phyloP scores from a whole-genome alignment of 352 stramenopile genomes.

The Thraustotheca clavata region DNA sequence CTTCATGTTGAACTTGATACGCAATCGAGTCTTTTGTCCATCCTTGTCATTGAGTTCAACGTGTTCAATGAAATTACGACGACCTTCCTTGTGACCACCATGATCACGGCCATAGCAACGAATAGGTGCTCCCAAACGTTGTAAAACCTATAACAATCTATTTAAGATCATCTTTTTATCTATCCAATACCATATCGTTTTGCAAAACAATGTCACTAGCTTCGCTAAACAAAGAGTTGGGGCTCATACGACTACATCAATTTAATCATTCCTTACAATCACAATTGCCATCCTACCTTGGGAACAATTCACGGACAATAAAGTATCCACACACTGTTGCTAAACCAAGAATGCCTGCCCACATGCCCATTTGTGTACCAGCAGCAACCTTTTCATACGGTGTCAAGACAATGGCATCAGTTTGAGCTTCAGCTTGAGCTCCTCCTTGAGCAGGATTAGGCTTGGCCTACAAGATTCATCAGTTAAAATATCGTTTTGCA shows the following conservation, averaged over 20 bases:
- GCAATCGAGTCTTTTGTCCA: constrained; percentile 60
- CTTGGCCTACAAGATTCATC: constrained; percentile 11
- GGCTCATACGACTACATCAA: constrained; percentile 61
- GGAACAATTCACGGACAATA: constrained; percentile 86
- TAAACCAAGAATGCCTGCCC: constrained; percentile 78
- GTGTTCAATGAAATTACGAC: constrained; percentile 93
- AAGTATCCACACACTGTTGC: constrained; percentile 87
- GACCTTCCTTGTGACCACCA: constrained; percentile 86
- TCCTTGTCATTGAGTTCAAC: constrained; percentile 88
- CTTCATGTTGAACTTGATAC: constrained; percentile 94
- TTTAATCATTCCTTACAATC: background rate
- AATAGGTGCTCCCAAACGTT: constrained; percentile 80
- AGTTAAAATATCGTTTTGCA: background rate
- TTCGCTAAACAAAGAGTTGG: constrained; percentile 74
- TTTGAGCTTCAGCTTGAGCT: constrained; percentile 37
- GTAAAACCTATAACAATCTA: constrained; percentile 43
- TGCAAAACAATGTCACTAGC: constrained; percentile 61
- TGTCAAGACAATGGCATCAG: constrained; percentile 83
- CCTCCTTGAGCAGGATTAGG: constrained; percentile 28
- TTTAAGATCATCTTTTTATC: background rate
- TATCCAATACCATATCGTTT: constrained; percentile 32
- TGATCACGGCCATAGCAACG: constrained; percentile 93
- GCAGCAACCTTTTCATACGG: constrained; percentile 92
- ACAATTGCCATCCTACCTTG: constrained; percentile 46
- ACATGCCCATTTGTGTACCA: constrained; percentile 82